Base-by-base conservation (phyloP, 2,329 filamentous ascomycete genomes). In the Helotiales sp. region DNA sequence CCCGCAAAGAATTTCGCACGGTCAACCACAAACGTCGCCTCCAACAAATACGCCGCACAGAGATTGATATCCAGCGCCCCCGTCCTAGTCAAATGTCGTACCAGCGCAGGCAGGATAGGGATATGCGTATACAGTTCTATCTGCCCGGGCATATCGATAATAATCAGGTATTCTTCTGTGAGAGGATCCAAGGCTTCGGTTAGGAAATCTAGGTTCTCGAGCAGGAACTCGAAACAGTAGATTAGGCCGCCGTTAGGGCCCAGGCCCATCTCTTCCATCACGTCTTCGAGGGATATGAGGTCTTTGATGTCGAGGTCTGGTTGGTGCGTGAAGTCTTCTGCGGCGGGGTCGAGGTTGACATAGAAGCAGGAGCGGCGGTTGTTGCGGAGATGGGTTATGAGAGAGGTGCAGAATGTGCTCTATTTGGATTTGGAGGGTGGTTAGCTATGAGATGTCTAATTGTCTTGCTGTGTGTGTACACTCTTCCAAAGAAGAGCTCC, bases 121-220 rank as follows among this genome's bases (percentile, higher is more conserved):
- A 98, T 92, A 78, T 99, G 96, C 2, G 95, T 98, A 82, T 98
- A 99, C 15, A 99, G 88, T 82, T 99, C 96, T 79, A 99, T 98
- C 82, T 99, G 96, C 65, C 96, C 96, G 0, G 96, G 96, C 92
- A 98, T 97, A 81, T 99, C 96, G 81, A 99, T 93, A 70, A 99
- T 92, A 79, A 98, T 97, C 70, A 99, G 87, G 79, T 97, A 97
- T 75, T 98, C 96, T 75, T 99, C 96, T 10, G 93, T 95, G 65
- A 97, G 84, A 49, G 89, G 87, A 74, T 97, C 93, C 64, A 97
- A 88, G 20, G 91, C 89, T 70, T 96, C 91, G 55, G 91, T 92
- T 59, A 97, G 83, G 80, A 96, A 97, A 81, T 97, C 93, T 70
- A 97, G 89, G 78, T 97, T 97, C 79, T 97, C 92, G 78, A 97